phyloP scores from a whole-genome alignment of 345 rosid species.

The Leavenworthia alabamica region DNA sequence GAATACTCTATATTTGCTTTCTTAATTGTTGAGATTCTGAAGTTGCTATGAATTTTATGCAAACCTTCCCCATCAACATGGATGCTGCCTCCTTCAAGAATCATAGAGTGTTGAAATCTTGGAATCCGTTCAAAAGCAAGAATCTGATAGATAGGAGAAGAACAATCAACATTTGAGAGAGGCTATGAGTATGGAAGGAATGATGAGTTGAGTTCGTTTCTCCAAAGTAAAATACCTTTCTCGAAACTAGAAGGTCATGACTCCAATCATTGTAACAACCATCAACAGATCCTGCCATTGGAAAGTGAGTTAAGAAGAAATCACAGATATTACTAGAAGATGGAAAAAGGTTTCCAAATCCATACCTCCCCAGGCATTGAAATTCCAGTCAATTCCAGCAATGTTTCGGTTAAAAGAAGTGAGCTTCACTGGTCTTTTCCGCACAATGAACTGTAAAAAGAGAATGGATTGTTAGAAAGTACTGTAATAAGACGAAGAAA shows the following conservation, averaged over 20 bases:
- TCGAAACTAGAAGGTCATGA: slow-evolving; percentile 69
- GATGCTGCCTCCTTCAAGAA: slow-evolving; percentile 99
- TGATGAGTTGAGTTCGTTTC: background rate
- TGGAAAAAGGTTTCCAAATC: background rate
- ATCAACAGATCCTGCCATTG: slow-evolving; percentile 54
- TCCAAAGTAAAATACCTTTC: slow-evolving; percentile 53
- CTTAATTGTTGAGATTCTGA: too few species aligned
- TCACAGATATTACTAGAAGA: background rate
- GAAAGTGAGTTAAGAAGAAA: slow-evolving; percentile 5
- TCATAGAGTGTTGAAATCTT: slow-evolving; percentile 55
- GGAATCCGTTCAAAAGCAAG: slow-evolving; percentile 63
- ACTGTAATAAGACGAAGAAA: background rate
- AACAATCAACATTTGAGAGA: slow-evolving; percentile 10
- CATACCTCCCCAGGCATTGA: slow-evolving; percentile 89
- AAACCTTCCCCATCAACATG: slow-evolving; percentile 98
- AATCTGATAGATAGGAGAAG: slow-evolving; percentile 43
- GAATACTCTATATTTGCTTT: too few species aligned
- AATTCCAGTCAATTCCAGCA: slow-evolving; percentile 89
- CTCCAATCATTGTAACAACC: slow-evolving; percentile 91
- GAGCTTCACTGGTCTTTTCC: slow-evolving; percentile 22
- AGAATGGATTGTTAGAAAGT: background rate
- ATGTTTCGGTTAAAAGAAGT: slow-evolving; percentile 35
- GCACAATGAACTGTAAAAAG: slow-evolving; percentile 53
- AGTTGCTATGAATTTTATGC: slow-evolving; percentile 5
- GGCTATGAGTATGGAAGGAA: background rate